Evolutionary conservation across 805 yeast genomes (phyloP), one percentile per base, ranked within the genome.

Genomic region (Tetrapisispora arboricola): DNA sequence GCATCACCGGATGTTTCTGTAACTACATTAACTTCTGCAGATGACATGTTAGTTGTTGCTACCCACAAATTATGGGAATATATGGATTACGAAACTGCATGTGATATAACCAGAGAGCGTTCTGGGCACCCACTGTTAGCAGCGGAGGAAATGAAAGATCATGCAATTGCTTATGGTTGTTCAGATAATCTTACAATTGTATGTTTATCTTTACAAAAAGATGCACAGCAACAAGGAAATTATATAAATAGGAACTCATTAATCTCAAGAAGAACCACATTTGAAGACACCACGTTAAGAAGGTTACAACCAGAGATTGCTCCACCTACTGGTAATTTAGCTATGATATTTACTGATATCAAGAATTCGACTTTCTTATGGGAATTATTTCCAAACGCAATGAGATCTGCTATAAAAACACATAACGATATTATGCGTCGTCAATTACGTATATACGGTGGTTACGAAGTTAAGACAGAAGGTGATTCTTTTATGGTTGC

Each of bases 401-500:
- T 92, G 99, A 71, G 96, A 60, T 80, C 95, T 2, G 97, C 98
- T 0, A 92, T 92, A 55, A 86, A 87, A 63, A 82, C 85, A 4
- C 99, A 92, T 62, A 92, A 92, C 57, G 75, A 84, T 18, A 75
- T 92, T 24, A 92, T 92, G 98, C 77, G 99, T 55, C 75, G 97
- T 38, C 94, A 86, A 50, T 65, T 92, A 47, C 74, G 96, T 50
- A 80, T 88, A 36, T 85, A 84, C 56, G 96, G 97, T 27, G 99
- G 98, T 2, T 92, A 92, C 58, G 99, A 92, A 60, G 98, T 92
- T 21, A 92, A 92, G 60, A 92, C 96, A 2, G 99, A 92, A 76
- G 99, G 99, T 57, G 99, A 92, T 70, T 95, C 98, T 0, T 92
- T 92, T 53, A 88, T 92, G 85, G 96, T 92, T 12, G 85, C 96